These are phyloP conservation scores for Ulota crispa DNA, from an alignment of 225 moss, liverwort and hornwort species.

Conservation along the genomic window DNA sequence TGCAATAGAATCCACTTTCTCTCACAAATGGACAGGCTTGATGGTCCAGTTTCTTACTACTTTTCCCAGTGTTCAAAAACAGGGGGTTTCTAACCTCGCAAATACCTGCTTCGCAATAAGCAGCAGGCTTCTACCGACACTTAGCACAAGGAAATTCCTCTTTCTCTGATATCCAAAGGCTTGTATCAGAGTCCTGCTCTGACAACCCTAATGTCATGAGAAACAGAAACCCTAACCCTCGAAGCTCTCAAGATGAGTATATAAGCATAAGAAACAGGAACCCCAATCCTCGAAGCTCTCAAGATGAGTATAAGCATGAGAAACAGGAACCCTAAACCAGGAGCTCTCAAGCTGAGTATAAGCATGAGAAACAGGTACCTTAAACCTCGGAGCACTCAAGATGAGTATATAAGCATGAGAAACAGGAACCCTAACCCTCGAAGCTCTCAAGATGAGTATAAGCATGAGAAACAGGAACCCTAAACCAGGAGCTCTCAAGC, in stretches of 20 bases:
- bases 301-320: too few relatives aligned
- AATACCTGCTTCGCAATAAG: background rate
- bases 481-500: too few relatives aligned
- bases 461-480: too few relatives aligned
- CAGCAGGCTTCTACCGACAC: background rate
- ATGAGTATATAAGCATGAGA: too few relatives aligned
- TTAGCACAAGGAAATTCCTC: background rate
- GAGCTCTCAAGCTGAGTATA: too few relatives aligned
- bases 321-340: too few relatives aligned
- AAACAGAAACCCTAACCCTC: constrained; percentile 12
- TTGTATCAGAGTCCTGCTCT: background rate
- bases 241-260: constrained; percentile 12
- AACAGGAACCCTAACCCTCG: too few relatives aligned
- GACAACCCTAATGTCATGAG: constrained; percentile 5
- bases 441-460: too few relatives aligned
- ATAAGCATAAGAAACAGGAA: background rate
- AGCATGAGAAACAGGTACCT: too few relatives aligned
- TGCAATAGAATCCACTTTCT: background rate
- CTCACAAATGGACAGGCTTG: constrained; percentile 19
- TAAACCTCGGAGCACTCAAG: too few relatives aligned
- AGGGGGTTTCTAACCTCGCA: background rate
- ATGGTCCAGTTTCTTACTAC: background rate
- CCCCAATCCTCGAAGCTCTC: too few relatives aligned
- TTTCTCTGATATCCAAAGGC: background rate
- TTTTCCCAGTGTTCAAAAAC: background rate